A percentile compares a stretch with the other conserved stretches of the same genome.
Evolutionary conservation across 2,329 filamentous ascomycete genomes (phyloP).

Genomic region (Aspergillus sp.): DNA sequence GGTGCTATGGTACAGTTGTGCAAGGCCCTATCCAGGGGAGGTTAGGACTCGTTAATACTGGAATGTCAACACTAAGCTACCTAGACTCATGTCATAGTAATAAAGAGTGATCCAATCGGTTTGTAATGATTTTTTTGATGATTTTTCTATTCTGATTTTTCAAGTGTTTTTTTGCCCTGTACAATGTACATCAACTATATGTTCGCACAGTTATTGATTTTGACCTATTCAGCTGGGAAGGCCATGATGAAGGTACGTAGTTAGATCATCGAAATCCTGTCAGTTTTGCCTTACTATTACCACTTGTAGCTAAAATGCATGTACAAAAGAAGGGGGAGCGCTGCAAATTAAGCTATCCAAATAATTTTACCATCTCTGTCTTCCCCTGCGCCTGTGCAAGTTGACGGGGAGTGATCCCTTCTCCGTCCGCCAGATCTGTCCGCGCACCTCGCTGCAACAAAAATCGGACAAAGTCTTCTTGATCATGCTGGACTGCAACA

Average conservation of each 20-base stretch:
- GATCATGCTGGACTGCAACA: background rate
- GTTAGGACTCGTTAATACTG: background rate
- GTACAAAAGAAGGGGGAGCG: background rate
- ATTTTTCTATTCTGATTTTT: background rate
- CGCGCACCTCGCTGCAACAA: constrained; percentile 1
- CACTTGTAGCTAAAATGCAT: too few relatives aligned
- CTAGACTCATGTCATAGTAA: background rate
- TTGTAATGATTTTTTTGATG: background rate
- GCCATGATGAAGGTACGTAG: too few relatives aligned
- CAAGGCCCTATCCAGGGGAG: constrained; percentile 3
- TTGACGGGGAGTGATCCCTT: constrained; percentile 1
- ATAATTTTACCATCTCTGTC: background rate
- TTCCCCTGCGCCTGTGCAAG: background rate
- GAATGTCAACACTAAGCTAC: background rate
- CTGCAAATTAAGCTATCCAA: background rate
- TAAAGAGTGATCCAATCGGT: background rate
- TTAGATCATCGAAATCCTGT: too few relatives aligned
- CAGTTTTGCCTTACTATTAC: too few relatives aligned
- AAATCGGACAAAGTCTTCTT: background rate
- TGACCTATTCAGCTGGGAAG: too few relatives aligned
- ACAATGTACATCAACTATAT: background rate
- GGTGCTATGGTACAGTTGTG: constrained; percentile 10
- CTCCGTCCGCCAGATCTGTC: constrained; percentile 1
- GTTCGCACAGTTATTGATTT: too few relatives aligned
- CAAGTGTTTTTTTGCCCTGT: background rate